phyloP scores from a whole-genome alignment of 495 filamentous ascomycete genomes.

The Podospora comata region DNA sequence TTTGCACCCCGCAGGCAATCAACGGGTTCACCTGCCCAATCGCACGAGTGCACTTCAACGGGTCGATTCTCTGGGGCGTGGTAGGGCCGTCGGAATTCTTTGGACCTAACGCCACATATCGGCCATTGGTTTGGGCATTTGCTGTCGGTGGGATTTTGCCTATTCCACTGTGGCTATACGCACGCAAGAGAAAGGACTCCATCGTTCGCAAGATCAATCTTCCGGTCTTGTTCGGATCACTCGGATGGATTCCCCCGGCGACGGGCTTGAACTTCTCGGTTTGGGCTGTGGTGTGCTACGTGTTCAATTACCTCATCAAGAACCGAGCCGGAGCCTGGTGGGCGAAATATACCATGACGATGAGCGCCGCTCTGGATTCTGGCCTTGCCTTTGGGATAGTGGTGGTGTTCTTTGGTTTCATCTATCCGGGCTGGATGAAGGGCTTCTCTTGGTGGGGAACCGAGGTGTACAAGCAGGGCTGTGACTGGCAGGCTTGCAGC shows the following conservation, averaged over 20 bases:
- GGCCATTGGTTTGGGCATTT: conserved; percentile 72
- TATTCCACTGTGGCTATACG: conserved; percentile 62
- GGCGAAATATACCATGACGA: conserved; percentile 86
- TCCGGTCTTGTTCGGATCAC: conserved; percentile 67
- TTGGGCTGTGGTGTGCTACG: conserved; percentile 76
- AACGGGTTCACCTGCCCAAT: conserved; percentile 88
- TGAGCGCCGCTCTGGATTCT: conserved; percentile 78
- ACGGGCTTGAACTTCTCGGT: conserved; percentile 81
- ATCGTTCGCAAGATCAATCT: conserved; percentile 65
- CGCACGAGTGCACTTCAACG: conserved; percentile 86
- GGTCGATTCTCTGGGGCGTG: conserved; percentile 84
- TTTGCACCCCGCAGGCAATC: conserved; percentile 73
- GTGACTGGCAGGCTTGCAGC: conserved; percentile 64
- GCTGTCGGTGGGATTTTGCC: conserved; percentile 67
- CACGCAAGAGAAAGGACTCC: conserved; percentile 42
- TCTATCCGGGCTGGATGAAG: conserved; percentile 66
- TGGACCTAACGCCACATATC: conserved; percentile 67
- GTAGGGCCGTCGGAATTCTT: conserved; percentile 78
- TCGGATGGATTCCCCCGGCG: conserved; percentile 80
- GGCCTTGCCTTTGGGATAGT: conserved; percentile 75
- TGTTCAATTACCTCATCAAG: conserved; percentile 75
- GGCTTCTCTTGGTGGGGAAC: conserved; percentile 74
- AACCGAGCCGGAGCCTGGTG: conserved; percentile 68
- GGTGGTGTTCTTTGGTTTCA: conserved; percentile 77
- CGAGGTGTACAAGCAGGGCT: conserved; percentile 63